Evolutionary conservation across 2,329 filamentous ascomycete species (phyloP).

Genomic region (Paecilomyces formosus): DNA sequence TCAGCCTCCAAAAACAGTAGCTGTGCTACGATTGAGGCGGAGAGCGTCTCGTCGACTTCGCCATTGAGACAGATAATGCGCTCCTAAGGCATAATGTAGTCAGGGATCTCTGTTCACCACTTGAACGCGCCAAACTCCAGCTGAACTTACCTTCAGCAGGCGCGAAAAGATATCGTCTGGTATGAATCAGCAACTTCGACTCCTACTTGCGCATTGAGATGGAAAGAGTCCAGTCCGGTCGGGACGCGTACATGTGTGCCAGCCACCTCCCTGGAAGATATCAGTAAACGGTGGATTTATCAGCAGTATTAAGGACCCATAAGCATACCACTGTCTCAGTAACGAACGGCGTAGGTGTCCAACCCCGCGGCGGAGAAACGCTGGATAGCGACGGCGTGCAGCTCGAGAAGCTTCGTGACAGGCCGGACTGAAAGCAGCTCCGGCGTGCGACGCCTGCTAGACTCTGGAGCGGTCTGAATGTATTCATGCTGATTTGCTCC

Average conservation of each 20-base stretch:
- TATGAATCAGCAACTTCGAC: conserved; percentile 9
- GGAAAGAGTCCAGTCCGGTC: conserved; percentile 2
- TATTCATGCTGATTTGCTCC: neutral
- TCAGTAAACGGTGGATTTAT: conserved; percentile 9
- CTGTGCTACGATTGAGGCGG: conserved; percentile 91
- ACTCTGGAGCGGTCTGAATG: neutral
- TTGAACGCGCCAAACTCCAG: conserved; percentile 11
- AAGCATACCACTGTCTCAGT: conserved; percentile 50
- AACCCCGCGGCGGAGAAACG: conserved; percentile 28
- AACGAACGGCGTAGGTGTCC: conserved; percentile 48
- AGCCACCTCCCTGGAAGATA: conserved; percentile 58
- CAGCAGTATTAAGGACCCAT: neutral
- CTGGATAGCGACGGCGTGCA: conserved; percentile 17
- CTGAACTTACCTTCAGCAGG: conserved; percentile 56
- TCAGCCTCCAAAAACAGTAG: conserved; percentile 97
- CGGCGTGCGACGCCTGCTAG: neutral
- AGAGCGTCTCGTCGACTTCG: conserved; percentile 79
- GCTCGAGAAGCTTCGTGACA: conserved; percentile 18
- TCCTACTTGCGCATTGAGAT: conserved; percentile 12
- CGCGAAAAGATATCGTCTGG: conserved; percentile 77
- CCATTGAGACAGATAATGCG: conserved; percentile 92
- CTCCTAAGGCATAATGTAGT: conserved; percentile 52
- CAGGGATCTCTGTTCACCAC: conserved; percentile 37
- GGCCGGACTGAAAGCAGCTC: neutral
- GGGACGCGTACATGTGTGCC: conserved; percentile 62